Conservation (phyloP, 75 land plant genomes). For the Pseudotsuga menziesii region DNA sequence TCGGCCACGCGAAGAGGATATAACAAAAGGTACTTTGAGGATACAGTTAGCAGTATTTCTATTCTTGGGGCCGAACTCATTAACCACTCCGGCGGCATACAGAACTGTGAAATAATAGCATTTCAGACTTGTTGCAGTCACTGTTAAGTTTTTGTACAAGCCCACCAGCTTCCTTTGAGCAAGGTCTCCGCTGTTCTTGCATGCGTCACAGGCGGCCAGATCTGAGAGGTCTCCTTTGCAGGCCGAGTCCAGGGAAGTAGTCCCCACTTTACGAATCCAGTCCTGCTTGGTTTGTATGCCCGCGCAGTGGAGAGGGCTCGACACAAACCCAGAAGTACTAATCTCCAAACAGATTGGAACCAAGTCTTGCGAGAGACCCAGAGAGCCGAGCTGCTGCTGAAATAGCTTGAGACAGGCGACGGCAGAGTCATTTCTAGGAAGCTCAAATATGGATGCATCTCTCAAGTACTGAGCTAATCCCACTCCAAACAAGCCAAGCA, state of each 20-base stretch:
- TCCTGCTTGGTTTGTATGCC: too few relatives aligned
- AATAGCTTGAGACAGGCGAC: constrained; percentile 12
- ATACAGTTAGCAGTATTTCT: constrained; percentile 28
- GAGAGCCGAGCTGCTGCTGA: background rate
- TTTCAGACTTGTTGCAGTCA: background rate
- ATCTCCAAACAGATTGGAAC: too few relatives aligned
- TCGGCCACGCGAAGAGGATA: background rate
- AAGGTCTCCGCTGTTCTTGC: constrained; percentile 28
- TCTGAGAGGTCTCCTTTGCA: constrained; percentile 41
- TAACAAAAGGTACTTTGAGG: constrained; percentile 11
- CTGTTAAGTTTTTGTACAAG: background rate
- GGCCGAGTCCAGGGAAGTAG: too few relatives aligned
- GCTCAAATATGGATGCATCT: constrained; percentile 26
- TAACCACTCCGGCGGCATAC: constrained; percentile 67
- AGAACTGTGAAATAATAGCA: constrained; percentile 46
- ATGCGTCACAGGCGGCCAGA: constrained; percentile 36
- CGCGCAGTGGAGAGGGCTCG: too few relatives aligned
- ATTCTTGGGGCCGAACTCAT: constrained; percentile 44
- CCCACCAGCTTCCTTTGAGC: background rate
- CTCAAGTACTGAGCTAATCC: constrained; percentile 42
- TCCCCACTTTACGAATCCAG: too few relatives aligned
- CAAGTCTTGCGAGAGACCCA: too few relatives aligned
- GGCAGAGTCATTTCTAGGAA: constrained; percentile 26
- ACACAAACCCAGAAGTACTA: too few relatives aligned
- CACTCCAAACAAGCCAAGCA: constrained; percentile 24